Conservation (phyloP, 768 basidiomycete genomes). For the Amanita exitialis region DNA sequence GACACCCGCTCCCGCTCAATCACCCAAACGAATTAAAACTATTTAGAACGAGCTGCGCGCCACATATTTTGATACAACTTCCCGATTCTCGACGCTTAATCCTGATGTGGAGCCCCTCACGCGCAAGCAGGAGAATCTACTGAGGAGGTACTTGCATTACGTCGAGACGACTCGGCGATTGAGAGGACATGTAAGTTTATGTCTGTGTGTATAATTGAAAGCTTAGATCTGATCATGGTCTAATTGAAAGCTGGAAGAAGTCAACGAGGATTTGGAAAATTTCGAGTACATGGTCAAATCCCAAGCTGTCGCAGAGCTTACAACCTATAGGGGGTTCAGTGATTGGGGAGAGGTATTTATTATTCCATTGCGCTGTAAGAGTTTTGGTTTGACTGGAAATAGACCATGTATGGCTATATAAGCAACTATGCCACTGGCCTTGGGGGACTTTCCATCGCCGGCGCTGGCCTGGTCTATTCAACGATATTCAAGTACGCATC, state of each 20-base stretch:
- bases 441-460: slow-evolving; percentile 12
- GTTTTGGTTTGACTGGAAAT: not conserved
- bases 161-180: not conserved
- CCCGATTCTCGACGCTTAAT: not conserved
- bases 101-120: not conserved
- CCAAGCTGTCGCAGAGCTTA: no score
- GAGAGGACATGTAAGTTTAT: not conserved
- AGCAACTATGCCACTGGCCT: slow-evolving; percentile 6
- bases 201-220: not conserved
- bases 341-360: no score
- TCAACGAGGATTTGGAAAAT: not conserved
- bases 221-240: no score
- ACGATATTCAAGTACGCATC: slow-evolving; percentile 13
- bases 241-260: not conserved
- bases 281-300: no score
- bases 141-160: not conserved
- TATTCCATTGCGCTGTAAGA: not conserved
- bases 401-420: not conserved
- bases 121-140: not conserved
- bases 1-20: not conserved
- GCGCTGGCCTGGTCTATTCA: slow-evolving; percentile 16
- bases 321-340: no score
- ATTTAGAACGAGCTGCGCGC: not conserved
- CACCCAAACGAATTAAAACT: no score
- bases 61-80: not conserved